Evolutionary conservation across 2,329 filamentous ascomycete species (phyloP).

Genomic region (Apiospora arundinis): DNA sequence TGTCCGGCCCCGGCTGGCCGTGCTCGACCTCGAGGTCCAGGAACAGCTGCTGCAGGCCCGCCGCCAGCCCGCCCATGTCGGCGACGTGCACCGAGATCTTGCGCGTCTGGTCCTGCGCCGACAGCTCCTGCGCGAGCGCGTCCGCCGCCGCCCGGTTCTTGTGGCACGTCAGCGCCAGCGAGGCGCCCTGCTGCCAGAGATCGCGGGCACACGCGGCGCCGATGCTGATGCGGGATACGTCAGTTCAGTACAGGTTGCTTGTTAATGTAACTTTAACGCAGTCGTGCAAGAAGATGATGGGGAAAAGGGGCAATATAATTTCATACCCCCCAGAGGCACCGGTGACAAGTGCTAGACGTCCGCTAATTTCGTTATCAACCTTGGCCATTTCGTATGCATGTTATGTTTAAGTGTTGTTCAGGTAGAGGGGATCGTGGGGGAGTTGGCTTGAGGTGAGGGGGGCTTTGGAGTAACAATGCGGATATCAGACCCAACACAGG

Average conservation of each 20-base stretch:
- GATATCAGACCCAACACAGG: slow-evolving; percentile 1
- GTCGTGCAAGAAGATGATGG: slow-evolving; percentile 11
- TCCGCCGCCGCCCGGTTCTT: slow-evolving; percentile 37
- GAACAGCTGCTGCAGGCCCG: slow-evolving; percentile 61
- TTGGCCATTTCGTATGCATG: slow-evolving; percentile 32
- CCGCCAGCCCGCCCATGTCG: slow-evolving; percentile 58
- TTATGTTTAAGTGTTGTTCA: neutral
- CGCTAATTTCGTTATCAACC: slow-evolving; percentile 41
- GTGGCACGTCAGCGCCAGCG: slow-evolving; percentile 43
- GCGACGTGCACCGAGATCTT: slow-evolving; percentile 61
- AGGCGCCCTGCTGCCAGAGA: slow-evolving; percentile 42
- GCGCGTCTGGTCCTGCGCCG: slow-evolving; percentile 36
- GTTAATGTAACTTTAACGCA: too few relatives aligned
- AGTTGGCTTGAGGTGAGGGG: neutral
- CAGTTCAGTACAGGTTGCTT: neutral
- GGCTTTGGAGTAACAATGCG: slow-evolving; percentile 12
- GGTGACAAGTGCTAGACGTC: slow-evolving; percentile 44
- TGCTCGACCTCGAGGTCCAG: slow-evolving; percentile 59
- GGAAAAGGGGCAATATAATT: neutral
- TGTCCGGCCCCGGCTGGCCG: slow-evolving; percentile 59
- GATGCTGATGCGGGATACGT: slow-evolving; percentile 33
- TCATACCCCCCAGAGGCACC: slow-evolving; percentile 44
- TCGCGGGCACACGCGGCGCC: slow-evolving; percentile 42
- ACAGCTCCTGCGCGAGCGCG: slow-evolving; percentile 36
- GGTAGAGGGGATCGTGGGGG: neutral